phyloP scores from a whole-genome alignment of 176 grass and related monocot species.

The Hsuehochloa calcarea region DNA sequence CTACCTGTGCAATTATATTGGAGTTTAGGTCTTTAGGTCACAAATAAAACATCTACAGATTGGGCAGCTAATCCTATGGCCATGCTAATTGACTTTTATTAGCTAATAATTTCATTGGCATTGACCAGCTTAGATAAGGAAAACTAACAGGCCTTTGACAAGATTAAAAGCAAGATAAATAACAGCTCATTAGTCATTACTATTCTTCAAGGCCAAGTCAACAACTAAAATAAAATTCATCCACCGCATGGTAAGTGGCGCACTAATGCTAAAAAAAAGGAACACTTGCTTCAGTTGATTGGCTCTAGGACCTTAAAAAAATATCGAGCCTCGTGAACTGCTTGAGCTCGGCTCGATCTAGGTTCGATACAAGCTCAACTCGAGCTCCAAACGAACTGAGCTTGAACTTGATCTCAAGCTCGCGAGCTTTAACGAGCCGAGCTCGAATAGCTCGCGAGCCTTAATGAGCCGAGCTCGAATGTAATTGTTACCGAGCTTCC shows the following conservation, averaged over 20 bases:
- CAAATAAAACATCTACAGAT: background rate
- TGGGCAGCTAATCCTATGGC: background rate
- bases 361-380: no score
- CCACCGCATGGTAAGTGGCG: background rate
- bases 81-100: background rate
- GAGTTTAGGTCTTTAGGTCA: background rate
- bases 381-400: no score
- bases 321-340: no score
- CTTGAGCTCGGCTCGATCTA: no score
- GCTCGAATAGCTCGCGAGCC: no score
- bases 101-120: background rate
- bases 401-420: no score
- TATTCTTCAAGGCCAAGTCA: constrained; percentile 5
- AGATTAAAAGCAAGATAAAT: background rate
- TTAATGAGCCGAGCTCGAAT: no score
- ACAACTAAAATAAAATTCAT: constrained; percentile 3
- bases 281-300: background rate
- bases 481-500: no score
- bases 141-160: constrained; percentile 7
- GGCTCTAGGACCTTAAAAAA: no score
- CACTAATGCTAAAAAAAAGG: background rate
- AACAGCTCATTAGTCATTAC: background rate
- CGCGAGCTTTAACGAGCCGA: no score
- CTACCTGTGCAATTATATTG: background rate
- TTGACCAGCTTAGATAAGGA: constrained; percentile 2